These are phyloP conservation scores for Fusarium sp. DNA, from an alignment of 2,329 filamentous ascomycete species.

Conservation along the genomic window DNA sequence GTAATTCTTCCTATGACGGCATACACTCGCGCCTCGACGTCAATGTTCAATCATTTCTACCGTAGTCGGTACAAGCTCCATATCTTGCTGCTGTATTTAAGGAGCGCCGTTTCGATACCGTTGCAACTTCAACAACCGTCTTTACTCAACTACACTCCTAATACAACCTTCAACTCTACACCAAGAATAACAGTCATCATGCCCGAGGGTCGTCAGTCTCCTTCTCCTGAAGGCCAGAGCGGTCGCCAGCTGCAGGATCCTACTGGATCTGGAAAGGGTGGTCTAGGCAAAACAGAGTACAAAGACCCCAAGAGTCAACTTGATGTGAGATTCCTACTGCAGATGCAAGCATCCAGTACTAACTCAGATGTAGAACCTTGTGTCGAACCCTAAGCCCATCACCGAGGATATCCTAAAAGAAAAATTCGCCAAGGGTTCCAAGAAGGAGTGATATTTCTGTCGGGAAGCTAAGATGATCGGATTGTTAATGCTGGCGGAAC, in stretches of 20 bases:
- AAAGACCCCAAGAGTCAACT: slow-evolving; percentile 64
- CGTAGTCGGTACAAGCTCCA: background rate
- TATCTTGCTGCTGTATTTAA: slow-evolving; percentile 18
- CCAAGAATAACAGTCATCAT: slow-evolving; percentile 60
- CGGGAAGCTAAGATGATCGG: background rate
- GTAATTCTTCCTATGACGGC: slow-evolving; percentile 46
- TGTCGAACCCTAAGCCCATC: slow-evolving; percentile 74
- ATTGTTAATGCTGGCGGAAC: background rate
- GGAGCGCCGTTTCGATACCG: background rate
- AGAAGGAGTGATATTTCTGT: slow-evolving; percentile 15
- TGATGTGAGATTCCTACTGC: slow-evolving; percentile 53
- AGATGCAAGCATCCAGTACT: background rate
- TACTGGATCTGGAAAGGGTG: slow-evolving; percentile 69
- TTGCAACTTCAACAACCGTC: slow-evolving; percentile 3
- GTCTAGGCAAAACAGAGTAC: slow-evolving; percentile 63
- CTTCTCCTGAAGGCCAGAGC: slow-evolving; percentile 75
- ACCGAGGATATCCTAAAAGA: slow-evolving; percentile 71
- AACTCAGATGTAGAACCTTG: slow-evolving; percentile 57
- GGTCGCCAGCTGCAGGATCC: slow-evolving; percentile 72
- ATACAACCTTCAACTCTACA: background rate
- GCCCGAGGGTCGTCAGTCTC: slow-evolving; percentile 83
- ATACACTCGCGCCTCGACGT: slow-evolving; percentile 42
- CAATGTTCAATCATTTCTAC: slow-evolving; percentile 38
- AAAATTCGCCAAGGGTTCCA: slow-evolving; percentile 67
- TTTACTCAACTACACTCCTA: background rate